Evolutionary conservation across 495 filamentous ascomycete genomes (phyloP).

Genomic region (Penicillium bialowiezense): DNA sequence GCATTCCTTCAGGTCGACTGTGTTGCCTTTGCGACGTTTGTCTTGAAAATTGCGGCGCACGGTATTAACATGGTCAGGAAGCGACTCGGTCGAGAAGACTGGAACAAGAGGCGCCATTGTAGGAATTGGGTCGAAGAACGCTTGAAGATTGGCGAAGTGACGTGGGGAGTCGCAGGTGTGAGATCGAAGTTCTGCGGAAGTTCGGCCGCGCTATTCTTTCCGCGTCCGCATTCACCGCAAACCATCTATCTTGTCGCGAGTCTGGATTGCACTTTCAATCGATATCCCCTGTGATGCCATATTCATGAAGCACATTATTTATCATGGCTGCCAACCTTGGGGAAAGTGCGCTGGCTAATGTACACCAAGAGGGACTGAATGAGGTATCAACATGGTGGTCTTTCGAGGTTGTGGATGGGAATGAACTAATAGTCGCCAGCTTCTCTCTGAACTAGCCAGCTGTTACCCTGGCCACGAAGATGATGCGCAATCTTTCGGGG

Average conservation of each 20-base stretch:
- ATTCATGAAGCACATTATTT: conserved; percentile 12
- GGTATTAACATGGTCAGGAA: conserved; percentile 42
- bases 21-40: conserved; percentile 41
- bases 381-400: conserved; percentile 49
- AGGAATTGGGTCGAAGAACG: background rate
- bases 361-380: conserved; percentile 61
- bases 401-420: background rate
- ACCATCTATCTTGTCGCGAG: background rate
- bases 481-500: conserved; percentile 28
- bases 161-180: background rate
- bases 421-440: conserved; percentile 18
- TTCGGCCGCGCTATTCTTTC: conserved; percentile 8
- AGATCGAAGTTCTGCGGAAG: conserved; percentile 5
- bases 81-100: conserved; percentile 36
- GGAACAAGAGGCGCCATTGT: conserved; percentile 44
- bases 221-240: conserved; percentile 1
- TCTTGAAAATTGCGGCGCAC: conserved; percentile 40
- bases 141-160: background rate
- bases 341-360: conserved; percentile 59
- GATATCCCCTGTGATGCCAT: conserved; percentile 9
- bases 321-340: conserved; percentile 50
- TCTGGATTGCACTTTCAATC: background rate
- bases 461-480: conserved; percentile 13
- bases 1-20: conserved; percentile 63
- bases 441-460: conserved; percentile 46